Base-by-base conservation (phyloP, 2,329 filamentous ascomycete genomes). In the Herpomyces periplanetae region DNA sequence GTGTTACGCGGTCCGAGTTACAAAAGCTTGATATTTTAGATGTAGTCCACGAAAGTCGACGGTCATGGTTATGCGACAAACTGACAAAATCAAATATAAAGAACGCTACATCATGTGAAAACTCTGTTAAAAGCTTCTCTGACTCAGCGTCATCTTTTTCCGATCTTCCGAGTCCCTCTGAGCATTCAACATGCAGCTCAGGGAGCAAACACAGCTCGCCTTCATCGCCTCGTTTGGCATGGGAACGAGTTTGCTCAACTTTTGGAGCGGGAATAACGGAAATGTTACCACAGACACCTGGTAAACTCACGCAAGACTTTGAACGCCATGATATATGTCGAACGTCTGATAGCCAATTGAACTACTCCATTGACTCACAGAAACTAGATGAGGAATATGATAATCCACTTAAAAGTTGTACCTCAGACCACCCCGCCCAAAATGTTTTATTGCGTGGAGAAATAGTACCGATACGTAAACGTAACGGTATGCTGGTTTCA, bases 381-480 rank as follows among this genome's bases (percentile, higher is more conserved):
- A n/a, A n/a, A n/a, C n/a, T n/a, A n/a, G n/a, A n/a, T n/a, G n/a
- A n/a, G n/a, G n/a, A n/a, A n/a, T n/a, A n/a, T n/a, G n/a, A n/a
- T n/a, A n/a, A n/a, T n/a, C 5, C 17, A 10, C 34, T 40, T 28
- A 37, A 39, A 27, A 40, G 41, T 27, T 32, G 47, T 16, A 55
- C 58, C 34, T 42, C 56, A n/a, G 20, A 35, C 47, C 5, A 5
- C 6, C 5, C 17, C 5, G 6, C 69, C 10, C 51, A 71, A 28
- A 75, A 75, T 3, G 80, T 96, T 11, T 39, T 96, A 20, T 49
- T 96, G 1, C 96, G 80, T 29, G 80, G 80, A 16, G 80, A 96
- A 35, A 75, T 96, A n/a, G 69, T 96, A 8, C 80, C 80, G 0
- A 96, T 96, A 23, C 65, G 73, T 35, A 96, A 91, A 39, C 57